Evolutionary conservation across 768 basidiomycete genomes (phyloP), one percentile per base, ranked within the genome.

Genomic region (Gautieria morchelliformis): DNA sequence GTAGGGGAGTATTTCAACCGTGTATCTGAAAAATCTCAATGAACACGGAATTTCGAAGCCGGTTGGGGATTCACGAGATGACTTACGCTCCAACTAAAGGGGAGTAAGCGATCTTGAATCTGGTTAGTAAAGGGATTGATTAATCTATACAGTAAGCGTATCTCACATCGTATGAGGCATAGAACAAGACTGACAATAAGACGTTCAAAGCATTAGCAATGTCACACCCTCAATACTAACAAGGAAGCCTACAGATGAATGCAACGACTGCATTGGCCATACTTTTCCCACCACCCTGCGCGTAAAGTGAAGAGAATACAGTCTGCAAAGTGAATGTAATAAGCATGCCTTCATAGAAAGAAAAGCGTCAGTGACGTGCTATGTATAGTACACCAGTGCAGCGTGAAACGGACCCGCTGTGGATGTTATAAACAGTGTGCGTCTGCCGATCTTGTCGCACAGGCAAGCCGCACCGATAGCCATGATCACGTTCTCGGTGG

Each of bases 401-500:
- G 52, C 50, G 33, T n/a, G 46, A 1, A 32, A 66, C 72, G 48
- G 49, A 71, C 76, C 76, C 56, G 70, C 63, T 7, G 73, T 75
- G 11, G 78, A 78, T 10, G 64, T 71, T 57, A 81, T 67, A 70
- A 80, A 81, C 35, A 82, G 65, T 4, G 69, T 73, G 1, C 80
- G 73, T 45, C 82, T 66, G 15, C 82, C 80, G 44, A 72, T 69
- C 40, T 71, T 69, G 60, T 82, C 80, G 54, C 75, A 77, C 19
- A 78, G 66, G 56, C 78, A 69, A 27, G 75, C 77, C 32, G 78
- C 78, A 24, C 68, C 52, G 51, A 80, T 68, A n/a, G 80, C 78
- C 45, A 80, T 70, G 58, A 78, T 65, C 52, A 83, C 77, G 66
- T 82, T 81, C 67, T 70, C 82, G 59, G 82, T 78, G 61, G 77